These are phyloP conservation scores for Maudiozyma saulgeensis DNA, from an alignment of 805 yeast species.

Conservation along the genomic window DNA sequence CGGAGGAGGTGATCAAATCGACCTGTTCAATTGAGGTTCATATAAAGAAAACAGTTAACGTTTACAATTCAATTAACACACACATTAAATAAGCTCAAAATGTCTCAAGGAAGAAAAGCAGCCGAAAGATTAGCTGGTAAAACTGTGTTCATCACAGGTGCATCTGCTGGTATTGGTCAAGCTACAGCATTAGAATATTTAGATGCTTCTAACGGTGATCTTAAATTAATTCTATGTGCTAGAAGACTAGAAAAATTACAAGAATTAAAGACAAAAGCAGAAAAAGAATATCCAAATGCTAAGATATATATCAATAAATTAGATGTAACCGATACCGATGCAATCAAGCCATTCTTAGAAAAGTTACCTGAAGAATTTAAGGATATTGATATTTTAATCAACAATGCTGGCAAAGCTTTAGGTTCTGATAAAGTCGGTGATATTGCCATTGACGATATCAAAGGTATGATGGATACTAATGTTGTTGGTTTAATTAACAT, in stretches of 20 bases:
- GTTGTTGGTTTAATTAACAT: slow-evolving; percentile 77
- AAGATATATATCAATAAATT: slow-evolving; percentile 39
- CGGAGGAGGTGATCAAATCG: too few relatives aligned
- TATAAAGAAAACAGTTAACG: too few relatives aligned
- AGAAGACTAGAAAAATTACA: slow-evolving; percentile 60
- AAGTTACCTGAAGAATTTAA: slow-evolving; percentile 49
- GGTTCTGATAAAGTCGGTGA: slow-evolving; percentile 73
- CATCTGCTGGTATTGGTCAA: slow-evolving; percentile 90
- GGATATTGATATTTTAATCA: slow-evolving; percentile 56
- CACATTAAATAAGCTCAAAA: not conserved
- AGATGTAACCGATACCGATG: slow-evolving; percentile 48
- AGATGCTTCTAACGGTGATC: slow-evolving; percentile 56
- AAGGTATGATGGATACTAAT: slow-evolving; percentile 74
- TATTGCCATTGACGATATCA: slow-evolving; percentile 53
- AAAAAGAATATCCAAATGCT: slow-evolving; percentile 37
- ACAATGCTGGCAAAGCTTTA: slow-evolving; percentile 73
- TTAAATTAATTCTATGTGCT: slow-evolving; percentile 67
- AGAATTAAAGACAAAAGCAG: slow-evolving; percentile 39
- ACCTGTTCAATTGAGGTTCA: too few relatives aligned
- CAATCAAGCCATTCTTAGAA: slow-evolving; percentile 42
- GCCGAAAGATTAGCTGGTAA: slow-evolving; percentile 75
- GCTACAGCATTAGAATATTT: slow-evolving; percentile 88
- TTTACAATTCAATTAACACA: too few relatives aligned
- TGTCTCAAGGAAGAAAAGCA: slow-evolving; percentile 66
- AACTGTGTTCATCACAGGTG: slow-evolving; percentile 84